Evolutionary conservation across 352 stramenopile genomes (phyloP).

Genomic region (Pythium aphanidermatum): DNA sequence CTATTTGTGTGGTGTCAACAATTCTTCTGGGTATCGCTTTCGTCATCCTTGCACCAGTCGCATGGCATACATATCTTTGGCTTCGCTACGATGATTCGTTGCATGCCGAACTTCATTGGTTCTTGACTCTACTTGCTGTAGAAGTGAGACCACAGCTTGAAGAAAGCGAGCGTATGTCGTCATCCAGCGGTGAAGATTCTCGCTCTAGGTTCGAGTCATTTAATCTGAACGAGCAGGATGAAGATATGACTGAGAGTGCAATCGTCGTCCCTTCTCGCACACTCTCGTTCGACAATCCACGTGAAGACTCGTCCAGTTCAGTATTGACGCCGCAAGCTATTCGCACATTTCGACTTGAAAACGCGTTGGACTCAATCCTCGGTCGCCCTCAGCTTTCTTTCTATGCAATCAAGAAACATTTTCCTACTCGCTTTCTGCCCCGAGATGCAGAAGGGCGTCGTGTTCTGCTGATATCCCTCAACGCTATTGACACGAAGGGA

Average conservation of each 20-base stretch:
- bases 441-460: slow-evolving; percentile 21
- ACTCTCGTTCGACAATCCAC: background rate
- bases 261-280: slow-evolving; percentile 8
- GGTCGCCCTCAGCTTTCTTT: slow-evolving; percentile 24
- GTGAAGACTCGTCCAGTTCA: background rate
- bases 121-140: slow-evolving; percentile 25
- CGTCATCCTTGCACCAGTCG: slow-evolving; percentile 10
- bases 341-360: slow-evolving; percentile 27
- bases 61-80: slow-evolving; percentile 25
- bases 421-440: slow-evolving; percentile 22
- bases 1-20: slow-evolving; percentile 1
- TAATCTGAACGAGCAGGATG: slow-evolving; percentile 2
- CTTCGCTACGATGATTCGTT: slow-evolving; percentile 14
- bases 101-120: slow-evolving; percentile 33
- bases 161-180: slow-evolving; percentile 4
- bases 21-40: background rate
- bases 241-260: slow-evolving; percentile 2
- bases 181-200: slow-evolving; percentile 4
- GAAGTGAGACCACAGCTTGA: slow-evolving; percentile 20
- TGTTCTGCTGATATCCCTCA: slow-evolving; percentile 22
- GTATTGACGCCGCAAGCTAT: slow-evolving; percentile 9
- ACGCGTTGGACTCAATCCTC: slow-evolving; percentile 34
- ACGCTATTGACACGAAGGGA: slow-evolving; percentile 12
- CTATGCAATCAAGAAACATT: slow-evolving; percentile 32
- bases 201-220: slow-evolving; percentile 10